phyloP scores from a whole-genome alignment of 345 rosid species.

The Eucalyptus sideroxylon region DNA sequence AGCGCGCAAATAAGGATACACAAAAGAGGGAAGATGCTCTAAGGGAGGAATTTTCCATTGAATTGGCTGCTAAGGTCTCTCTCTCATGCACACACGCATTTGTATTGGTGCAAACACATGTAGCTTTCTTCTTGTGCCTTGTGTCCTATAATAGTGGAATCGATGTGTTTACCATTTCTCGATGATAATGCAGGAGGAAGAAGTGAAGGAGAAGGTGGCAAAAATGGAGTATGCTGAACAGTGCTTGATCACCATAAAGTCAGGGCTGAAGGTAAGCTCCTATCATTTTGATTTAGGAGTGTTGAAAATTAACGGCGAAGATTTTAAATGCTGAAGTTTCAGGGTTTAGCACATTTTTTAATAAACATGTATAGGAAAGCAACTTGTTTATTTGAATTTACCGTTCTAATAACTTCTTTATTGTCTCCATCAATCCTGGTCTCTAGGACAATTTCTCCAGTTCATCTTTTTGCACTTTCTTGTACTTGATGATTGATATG shows the following conservation, averaged over 20 bases:
- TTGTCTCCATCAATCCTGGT: background rate
- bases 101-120: background rate
- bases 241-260: constrained; percentile 60
- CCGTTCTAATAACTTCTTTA: background rate
- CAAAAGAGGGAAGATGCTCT: constrained; percentile 84
- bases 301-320: background rate
- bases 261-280: constrained; percentile 72
- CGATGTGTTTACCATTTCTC: background rate
- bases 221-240: constrained; percentile 79
- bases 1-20: constrained; percentile 62
- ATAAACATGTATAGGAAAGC: background rate
- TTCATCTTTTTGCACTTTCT: background rate
- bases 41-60: constrained; percentile 59
- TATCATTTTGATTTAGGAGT: background rate
- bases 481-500: background rate
- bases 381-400: background rate
- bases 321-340: background rate
- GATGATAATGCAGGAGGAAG: constrained; percentile 59
- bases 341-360: background rate
- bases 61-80: constrained; percentile 59
- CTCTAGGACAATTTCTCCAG: background rate
- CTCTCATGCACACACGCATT: background rate
- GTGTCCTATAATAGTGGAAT: background rate
- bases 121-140: background rate
- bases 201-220: constrained; percentile 52